phyloP scores from a whole-genome alignment of 768 basidiomycete species.

The Boletus sensibilis region DNA sequence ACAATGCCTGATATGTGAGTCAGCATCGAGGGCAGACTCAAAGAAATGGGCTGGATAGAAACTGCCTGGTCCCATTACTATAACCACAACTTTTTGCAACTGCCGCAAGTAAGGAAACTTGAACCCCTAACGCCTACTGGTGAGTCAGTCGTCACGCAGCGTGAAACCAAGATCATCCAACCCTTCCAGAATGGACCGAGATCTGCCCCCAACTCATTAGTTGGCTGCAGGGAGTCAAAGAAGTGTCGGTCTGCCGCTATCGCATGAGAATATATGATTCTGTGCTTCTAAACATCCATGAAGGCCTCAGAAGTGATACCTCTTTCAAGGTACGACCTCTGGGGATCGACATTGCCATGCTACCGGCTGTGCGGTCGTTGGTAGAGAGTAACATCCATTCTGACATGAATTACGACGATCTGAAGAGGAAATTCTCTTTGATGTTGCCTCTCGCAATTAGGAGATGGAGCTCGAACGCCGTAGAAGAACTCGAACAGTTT shows the following conservation, averaged over 20 bases:
- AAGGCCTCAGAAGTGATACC: background rate
- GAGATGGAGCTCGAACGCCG: slow-evolving; percentile 9
- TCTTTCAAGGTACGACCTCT: background rate
- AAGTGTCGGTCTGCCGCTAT: background rate
- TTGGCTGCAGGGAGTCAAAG: background rate
- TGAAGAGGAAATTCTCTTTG: background rate
- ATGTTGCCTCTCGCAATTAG: background rate
- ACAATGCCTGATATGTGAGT: background rate
- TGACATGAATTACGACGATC: background rate
- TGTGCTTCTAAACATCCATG: background rate
- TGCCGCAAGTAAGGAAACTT: slow-evolving; percentile 7
- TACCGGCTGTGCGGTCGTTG: background rate
- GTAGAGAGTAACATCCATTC: background rate
- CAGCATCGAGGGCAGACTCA: slow-evolving; percentile 3
- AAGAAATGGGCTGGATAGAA: background rate
- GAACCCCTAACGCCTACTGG: slow-evolving; percentile 6
- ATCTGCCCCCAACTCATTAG: slow-evolving; percentile 1
- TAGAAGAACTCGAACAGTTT: slow-evolving; percentile 10
- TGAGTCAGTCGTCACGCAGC: background rate
- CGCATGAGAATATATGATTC: too few species aligned
- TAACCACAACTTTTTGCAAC: background rate
- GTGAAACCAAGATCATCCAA: background rate
- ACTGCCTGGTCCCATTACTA: too few species aligned
- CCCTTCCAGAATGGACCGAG: slow-evolving; percentile 8
- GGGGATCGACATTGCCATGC: slow-evolving; percentile 4